Evolutionary conservation across 257 asterid genomes (phyloP), one percentile per base, ranked within the genome.

Genomic region (Ballota nigra): DNA sequence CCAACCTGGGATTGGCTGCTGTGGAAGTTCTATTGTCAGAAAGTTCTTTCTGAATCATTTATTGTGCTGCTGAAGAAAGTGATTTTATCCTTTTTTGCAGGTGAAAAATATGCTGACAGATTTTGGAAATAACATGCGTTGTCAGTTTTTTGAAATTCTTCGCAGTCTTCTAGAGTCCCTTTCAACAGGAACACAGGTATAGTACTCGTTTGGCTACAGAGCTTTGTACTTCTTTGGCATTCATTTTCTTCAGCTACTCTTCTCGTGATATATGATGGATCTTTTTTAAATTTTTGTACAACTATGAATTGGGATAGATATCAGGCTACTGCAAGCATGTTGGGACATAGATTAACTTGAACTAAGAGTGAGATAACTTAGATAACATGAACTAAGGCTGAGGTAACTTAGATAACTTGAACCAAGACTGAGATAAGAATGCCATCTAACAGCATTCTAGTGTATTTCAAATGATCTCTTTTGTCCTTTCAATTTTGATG

Each of bases 41-140:
- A 10, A 38, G 4, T 74, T 13, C 13, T 9, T 36, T 26, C n/a
- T 12, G 45, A 18, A 12, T 53, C 38, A 28, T 43, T 29, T 72
- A 15, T 62, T 65, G 31, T 18, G 33, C 24, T 31, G 23, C 34
- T 26, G 31, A 23, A 15, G 59, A 72, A 58, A 56, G 23, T 33
- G 53, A 16, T 19, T 43, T 19, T 43, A 11, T 47, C 72, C 66
- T 68, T 63, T 60, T 82, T 81, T 83, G 65, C 88, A 95, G 99
- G 98, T 95, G 69, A 88, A 86, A 63, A 90, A 91, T 71, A 86
- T 92, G 98, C 83, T 92, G 31, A 81, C 93, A 72, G 99, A 95
- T 85, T 95, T 84, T 75, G 97, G 89, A 71, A 92, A 92, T 77
- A 96, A 90, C 70, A 92, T 92, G 99, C 99, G 92, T 75, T 92